Evolutionary conservation across 2,329 filamentous ascomycete species (phyloP).

Genomic region (Pleoardoris graminearum): DNA sequence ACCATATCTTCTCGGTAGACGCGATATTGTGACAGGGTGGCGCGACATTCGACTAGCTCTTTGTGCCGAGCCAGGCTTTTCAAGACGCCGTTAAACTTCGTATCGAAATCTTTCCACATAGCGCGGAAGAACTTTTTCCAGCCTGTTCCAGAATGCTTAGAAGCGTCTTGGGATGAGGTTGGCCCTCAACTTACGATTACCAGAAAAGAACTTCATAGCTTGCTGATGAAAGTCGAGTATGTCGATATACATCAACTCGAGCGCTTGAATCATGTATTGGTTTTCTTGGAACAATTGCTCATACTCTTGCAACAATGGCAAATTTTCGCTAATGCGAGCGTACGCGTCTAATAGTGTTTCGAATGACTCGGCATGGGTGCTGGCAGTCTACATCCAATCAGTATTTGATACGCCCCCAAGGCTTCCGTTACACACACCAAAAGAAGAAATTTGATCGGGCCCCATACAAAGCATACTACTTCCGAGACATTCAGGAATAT

Average conservation of each 20-base stretch:
- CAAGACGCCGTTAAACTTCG: conserved; percentile 35
- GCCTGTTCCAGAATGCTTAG: no score
- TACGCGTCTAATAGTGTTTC: conserved; percentile 47
- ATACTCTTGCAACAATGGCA: conserved; percentile 44
- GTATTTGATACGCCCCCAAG: neutral
- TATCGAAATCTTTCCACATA: conserved; percentile 34
- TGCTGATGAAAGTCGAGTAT: conserved; percentile 46
- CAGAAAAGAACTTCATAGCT: conserved; percentile 35
- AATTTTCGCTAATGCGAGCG: conserved; percentile 44
- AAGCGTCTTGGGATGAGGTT: no score
- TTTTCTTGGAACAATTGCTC: conserved; percentile 34
- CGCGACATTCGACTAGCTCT: conserved; percentile 29
- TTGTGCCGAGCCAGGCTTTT: conserved; percentile 31
- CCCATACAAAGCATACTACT: conserved; percentile 40
- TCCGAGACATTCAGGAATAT: conserved; percentile 40
- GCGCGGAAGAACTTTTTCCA: conserved; percentile 27
- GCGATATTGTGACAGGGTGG: conserved; percentile 22
- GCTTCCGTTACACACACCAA: conserved; percentile 16
- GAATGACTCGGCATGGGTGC: conserved; percentile 39
- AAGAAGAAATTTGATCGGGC: conserved; percentile 46
- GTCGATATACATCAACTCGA: conserved; percentile 45
- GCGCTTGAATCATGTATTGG: conserved; percentile 33
- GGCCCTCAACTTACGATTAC: conserved; percentile 23
- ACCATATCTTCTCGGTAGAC: conserved; percentile 21
- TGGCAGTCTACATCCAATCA: conserved; percentile 27